Conservation (phyloP, 495 filamentous ascomycete genomes). For the Penicillium lagena region DNA sequence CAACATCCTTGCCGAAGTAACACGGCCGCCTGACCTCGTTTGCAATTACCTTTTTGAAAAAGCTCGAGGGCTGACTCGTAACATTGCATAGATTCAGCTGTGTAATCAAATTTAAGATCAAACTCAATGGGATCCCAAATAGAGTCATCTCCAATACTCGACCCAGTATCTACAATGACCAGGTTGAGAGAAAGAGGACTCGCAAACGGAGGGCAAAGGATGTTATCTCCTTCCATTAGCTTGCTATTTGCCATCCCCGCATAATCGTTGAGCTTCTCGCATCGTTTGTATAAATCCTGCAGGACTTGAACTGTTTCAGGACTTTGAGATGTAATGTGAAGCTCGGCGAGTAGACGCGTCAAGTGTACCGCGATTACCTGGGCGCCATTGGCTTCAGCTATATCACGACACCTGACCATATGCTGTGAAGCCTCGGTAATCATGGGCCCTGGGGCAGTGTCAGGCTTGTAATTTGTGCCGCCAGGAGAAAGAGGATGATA, state of each 20-base stretch:
- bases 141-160: slow-evolving; percentile 2
- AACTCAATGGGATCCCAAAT: slow-evolving; percentile 16
- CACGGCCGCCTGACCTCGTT: slow-evolving; percentile 12
- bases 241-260: slow-evolving; percentile 16
- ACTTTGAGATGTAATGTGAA: slow-evolving; percentile 11
- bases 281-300: slow-evolving; percentile 5
- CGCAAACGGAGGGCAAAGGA: slow-evolving; percentile 15
- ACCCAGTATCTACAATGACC: slow-evolving; percentile 3
- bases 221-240: slow-evolving; percentile 15
- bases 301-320: slow-evolving; percentile 1
- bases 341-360: slow-evolving; percentile 8
- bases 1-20: slow-evolving; percentile 19
- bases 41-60: slow-evolving; percentile 7
- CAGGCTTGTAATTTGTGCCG: not conserved
- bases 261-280: slow-evolving; percentile 8
- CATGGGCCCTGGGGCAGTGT: not conserved
- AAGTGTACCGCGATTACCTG: slow-evolving; percentile 5
- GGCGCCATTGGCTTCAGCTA: slow-evolving; percentile 5
- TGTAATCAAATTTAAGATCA: slow-evolving; percentile 8
- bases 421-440: not conserved
- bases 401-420: slow-evolving; percentile 6
- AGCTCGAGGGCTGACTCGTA: slow-evolving; percentile 10
- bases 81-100: not conserved
- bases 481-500: slow-evolving; percentile 8
- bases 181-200: slow-evolving; percentile 17